Evolutionary conservation across 2,329 filamentous ascomycete species (phyloP), one percentile per base, ranked within the genome.

Genomic region (Monosporascus sp.): DNA sequence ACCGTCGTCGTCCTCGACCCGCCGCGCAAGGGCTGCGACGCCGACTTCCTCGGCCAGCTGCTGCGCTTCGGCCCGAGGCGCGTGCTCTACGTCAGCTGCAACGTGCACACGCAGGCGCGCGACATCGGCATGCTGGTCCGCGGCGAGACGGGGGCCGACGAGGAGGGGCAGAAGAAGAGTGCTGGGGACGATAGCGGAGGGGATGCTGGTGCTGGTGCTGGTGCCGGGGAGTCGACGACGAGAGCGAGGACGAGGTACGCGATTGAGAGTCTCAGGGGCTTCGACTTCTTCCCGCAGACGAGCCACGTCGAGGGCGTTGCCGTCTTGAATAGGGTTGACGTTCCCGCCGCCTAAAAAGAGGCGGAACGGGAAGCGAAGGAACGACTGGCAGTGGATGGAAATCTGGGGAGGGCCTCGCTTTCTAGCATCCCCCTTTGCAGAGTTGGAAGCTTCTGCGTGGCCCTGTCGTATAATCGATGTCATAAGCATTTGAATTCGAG

Each of bases 231-330:
- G 27, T 8, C 5, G 31, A 5, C 67, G 72, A 59, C 69, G 61
- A 62, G 11, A 60, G 66, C 55, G 54, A 65, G 61, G 67, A 72
- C 73, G 22, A 73, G 79, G 57, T 99, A 97, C 72, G 84, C 87
- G 70, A 89, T 99, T 68, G 93, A 97, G 78, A 96, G 89, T 66
- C 72, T 99, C 47, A 80, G 88, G 48, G 94, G 93, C 0, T 97
- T 97, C 66, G 94, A 99, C 69, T 97, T 99, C 72, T 99, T 99
- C 73, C 94, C 94, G 14, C 93, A 97, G 72, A 88, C 85, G 20
- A 79, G 81, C 1, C 85, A 88, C 64, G 85, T 88, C 0, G 85
- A 88, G 67, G 84, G 85, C 46, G 83, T 87, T 41, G 84, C 83
- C 5, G 80, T 87, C 36, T 66, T 88, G 61, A 86, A 82, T 59